Evolutionary conservation across 2,329 filamentous ascomycete genomes (phyloP).

Genomic region (Xylariaceae sp.): DNA sequence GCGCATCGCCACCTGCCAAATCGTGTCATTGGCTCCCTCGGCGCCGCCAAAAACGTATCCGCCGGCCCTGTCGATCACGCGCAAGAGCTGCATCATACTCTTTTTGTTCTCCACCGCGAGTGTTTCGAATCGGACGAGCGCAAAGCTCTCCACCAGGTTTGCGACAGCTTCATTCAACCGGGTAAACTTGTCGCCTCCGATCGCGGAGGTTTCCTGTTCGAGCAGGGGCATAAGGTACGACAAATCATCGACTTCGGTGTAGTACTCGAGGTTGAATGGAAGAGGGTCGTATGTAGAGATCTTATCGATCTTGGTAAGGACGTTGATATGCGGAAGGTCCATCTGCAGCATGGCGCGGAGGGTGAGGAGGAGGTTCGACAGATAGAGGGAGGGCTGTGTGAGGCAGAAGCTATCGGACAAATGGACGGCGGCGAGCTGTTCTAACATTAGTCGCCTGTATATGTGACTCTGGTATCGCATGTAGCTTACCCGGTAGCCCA

Average conservation of each 20-base stretch:
- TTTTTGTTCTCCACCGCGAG: conserved; percentile 94
- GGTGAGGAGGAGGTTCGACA: conserved; percentile 87
- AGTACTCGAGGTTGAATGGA: conserved; percentile 93
- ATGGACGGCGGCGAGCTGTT: conserved; percentile 83
- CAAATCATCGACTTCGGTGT: conserved; percentile 94
- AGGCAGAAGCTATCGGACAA: conserved; percentile 92
- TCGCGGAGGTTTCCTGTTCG: conserved; percentile 67
- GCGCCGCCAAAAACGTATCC: conserved; percentile 90
- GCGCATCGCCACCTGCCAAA: conserved; percentile 96
- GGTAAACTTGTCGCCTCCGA: conserved; percentile 70
- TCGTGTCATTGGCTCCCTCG: conserved; percentile 86
- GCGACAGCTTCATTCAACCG: conserved; percentile 82
- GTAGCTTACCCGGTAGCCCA: conserved; percentile 75
- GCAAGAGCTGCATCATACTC: conserved; percentile 88
- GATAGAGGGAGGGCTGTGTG: conserved; percentile 87
- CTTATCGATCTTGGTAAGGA: conserved; percentile 97
- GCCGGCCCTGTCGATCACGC: conserved; percentile 83
- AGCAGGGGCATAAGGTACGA: conserved; percentile 76
- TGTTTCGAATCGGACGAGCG: conserved; percentile 86
- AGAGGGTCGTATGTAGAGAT: conserved; percentile 76
- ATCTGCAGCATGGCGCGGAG: conserved; percentile 97
- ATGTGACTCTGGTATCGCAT: conserved; percentile 9
- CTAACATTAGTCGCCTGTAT: conserved; percentile 26
- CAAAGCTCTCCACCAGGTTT: conserved; percentile 81
- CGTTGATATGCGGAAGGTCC: conserved; percentile 92